phyloP scores from a whole-genome alignment of 352 stramenopile genomes.

The Phytopythium sindhum region DNA sequence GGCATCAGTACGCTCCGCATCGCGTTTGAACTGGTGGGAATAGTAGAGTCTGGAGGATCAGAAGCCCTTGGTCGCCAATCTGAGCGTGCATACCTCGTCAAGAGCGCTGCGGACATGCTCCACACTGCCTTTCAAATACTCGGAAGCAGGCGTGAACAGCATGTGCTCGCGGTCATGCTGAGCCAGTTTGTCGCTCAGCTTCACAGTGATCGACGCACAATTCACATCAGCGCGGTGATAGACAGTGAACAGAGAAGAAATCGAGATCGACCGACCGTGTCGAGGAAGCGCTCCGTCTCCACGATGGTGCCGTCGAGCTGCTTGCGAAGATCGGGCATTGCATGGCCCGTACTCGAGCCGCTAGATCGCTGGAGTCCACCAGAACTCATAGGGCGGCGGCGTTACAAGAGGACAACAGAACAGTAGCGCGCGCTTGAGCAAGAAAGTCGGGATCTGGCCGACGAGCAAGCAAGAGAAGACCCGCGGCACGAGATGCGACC shows the following conservation, averaged over 20 bases:
- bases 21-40: background rate
- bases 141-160: background rate
- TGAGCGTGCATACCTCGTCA: background rate
- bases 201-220: background rate
- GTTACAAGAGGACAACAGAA: background rate
- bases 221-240: background rate
- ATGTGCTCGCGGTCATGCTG: conserved; percentile 1
- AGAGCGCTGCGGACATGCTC: background rate
- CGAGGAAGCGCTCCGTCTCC: background rate
- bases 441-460: background rate
- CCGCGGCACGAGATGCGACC: background rate
- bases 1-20: no score
- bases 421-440: background rate
- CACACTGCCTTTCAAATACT: conserved; percentile 1
- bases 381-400: background rate
- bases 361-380: background rate
- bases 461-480: background rate
- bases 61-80: background rate
- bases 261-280: background rate
- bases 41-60: background rate
- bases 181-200: conserved; percentile 2
- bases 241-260: background rate
- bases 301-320: background rate
- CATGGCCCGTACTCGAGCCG: background rate
- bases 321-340: background rate